Evolutionary conservation across 495 filamentous ascomycete species (phyloP).

Genomic region (Trichoderma erinaceum): DNA sequence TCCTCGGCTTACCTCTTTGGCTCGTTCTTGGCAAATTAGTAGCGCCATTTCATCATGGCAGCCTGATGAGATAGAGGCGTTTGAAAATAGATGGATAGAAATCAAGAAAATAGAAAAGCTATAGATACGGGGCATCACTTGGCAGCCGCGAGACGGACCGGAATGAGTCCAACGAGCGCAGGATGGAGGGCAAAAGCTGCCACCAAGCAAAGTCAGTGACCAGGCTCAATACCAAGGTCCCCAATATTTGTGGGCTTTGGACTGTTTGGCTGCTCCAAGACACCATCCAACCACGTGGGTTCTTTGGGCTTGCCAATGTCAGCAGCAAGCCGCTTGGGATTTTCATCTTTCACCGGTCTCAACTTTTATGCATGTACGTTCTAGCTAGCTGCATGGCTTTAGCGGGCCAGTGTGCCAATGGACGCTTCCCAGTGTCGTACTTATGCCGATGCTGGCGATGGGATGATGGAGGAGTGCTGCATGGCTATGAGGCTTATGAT

Average conservation of each 20-base stretch:
- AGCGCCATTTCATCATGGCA: too few species aligned
- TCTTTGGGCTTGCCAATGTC: conserved; percentile 1
- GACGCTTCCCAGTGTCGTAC: neutral
- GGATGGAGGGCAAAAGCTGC: conserved; percentile 3
- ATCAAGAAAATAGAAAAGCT: neutral
- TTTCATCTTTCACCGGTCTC: conserved; percentile 1
- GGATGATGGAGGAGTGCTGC: neutral
- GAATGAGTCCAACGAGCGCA: neutral
- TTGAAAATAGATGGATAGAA: neutral
- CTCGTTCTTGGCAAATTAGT: too few species aligned
- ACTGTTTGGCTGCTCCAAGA: neutral
- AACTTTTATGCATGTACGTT: conserved; percentile 10
- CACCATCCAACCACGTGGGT: neutral
- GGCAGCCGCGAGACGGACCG: neutral
- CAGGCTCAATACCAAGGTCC: neutral
- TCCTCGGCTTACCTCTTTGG: neutral
- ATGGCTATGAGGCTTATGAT: neutral
- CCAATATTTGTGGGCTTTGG: neutral
- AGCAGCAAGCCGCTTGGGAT: neutral
- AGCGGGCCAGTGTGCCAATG: neutral
- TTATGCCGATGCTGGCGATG: neutral
- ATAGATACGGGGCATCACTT: neutral
- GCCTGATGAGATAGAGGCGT: too few species aligned
- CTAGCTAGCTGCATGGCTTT: neutral
- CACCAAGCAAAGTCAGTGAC: neutral